Conservation (phyloP, 2,329 filamentous ascomycete species). For the Hymenoscyphus fructigenus region DNA sequence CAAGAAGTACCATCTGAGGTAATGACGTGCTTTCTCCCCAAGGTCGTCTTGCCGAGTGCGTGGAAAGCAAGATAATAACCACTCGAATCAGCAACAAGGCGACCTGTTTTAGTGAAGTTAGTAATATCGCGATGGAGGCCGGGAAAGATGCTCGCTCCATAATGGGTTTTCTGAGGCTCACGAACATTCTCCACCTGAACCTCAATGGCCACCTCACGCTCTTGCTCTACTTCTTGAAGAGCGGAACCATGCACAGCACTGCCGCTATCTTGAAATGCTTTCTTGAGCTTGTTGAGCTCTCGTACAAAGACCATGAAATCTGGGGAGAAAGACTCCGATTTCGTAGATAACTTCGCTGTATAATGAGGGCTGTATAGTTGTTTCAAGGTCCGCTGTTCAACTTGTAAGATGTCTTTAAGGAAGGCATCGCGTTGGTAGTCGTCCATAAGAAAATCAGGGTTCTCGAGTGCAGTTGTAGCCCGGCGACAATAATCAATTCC, state of each 20-base stretch:
- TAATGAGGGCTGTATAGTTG: slow-evolving; percentile 53
- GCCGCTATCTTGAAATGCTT: slow-evolving; percentile 44
- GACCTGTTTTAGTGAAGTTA: slow-evolving; percentile 47
- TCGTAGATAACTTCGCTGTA: slow-evolving; percentile 19
- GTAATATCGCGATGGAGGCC: slow-evolving; percentile 49
- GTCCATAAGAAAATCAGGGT: slow-evolving; percentile 44
- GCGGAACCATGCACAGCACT: slow-evolving; percentile 48
- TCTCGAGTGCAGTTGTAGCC: slow-evolving; percentile 44
- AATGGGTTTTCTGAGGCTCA: slow-evolving; percentile 45
- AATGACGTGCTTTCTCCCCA: slow-evolving; percentile 40
- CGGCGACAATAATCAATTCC: slow-evolving; percentile 60
- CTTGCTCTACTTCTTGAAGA: slow-evolving; percentile 54
- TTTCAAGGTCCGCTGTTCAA: slow-evolving; percentile 56
- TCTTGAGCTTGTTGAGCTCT: slow-evolving; percentile 38
- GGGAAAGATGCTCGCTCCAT: slow-evolving; percentile 41
- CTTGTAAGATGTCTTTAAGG: slow-evolving; percentile 46
- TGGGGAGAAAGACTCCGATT: slow-evolving; percentile 13
- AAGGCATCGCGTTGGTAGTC: slow-evolving; percentile 40
- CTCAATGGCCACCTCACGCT: slow-evolving; percentile 47
- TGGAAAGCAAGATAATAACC: slow-evolving; percentile 44
- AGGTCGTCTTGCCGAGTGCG: slow-evolving; percentile 41
- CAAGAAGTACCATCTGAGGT: slow-evolving; percentile 24
- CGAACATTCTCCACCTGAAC: slow-evolving; percentile 48
- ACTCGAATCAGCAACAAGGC: slow-evolving; percentile 39
- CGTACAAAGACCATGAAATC: slow-evolving; percentile 36